These are phyloP conservation scores for Hymenoscyphus infarciens DNA, from an alignment of 2,329 filamentous ascomycete genomes.

Conservation along the genomic window DNA sequence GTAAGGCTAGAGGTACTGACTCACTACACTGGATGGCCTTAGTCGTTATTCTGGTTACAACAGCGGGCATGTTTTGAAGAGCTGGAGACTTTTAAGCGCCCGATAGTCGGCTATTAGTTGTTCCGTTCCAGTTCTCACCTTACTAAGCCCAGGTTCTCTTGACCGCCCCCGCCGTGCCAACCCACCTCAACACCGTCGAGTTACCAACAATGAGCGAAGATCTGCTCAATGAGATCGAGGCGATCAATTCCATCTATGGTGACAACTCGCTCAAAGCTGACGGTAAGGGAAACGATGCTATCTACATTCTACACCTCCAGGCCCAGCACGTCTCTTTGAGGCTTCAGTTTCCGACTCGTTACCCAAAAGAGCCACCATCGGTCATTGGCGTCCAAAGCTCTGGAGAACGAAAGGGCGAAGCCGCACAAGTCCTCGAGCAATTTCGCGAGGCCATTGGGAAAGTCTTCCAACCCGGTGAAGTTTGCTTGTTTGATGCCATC, in stretches of 20 bases:
- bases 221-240: conserved; percentile 70
- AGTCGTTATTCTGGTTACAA: too few relatives aligned
- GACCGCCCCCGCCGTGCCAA: neutral
- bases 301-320: conserved; percentile 66
- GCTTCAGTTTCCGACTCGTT: conserved; percentile 67
- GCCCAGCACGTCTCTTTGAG: conserved; percentile 52
- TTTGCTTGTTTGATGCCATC: conserved; percentile 89
- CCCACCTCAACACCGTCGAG: neutral
- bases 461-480: conserved; percentile 69
- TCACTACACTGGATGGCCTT: too few relatives aligned
- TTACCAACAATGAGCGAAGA: conserved; percentile 33
- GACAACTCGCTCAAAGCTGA: conserved; percentile 54
- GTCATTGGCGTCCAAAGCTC: conserved; percentile 78
- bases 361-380: conserved; percentile 70
- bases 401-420: conserved; percentile 67
- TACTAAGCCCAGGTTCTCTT: neutral
- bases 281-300: conserved; percentile 33
- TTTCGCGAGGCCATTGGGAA: conserved; percentile 63
- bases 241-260: conserved; percentile 82
- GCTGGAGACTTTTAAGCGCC: too few relatives aligned
- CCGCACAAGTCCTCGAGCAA: conserved; percentile 64
- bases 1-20: too few relatives aligned
- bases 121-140: too few relatives aligned
- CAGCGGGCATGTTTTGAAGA: too few relatives aligned
- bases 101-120: too few relatives aligned